Base-by-base conservation (phyloP, 2,329 filamentous ascomycete genomes). In the Colletotrichum ledebouriae region DNA sequence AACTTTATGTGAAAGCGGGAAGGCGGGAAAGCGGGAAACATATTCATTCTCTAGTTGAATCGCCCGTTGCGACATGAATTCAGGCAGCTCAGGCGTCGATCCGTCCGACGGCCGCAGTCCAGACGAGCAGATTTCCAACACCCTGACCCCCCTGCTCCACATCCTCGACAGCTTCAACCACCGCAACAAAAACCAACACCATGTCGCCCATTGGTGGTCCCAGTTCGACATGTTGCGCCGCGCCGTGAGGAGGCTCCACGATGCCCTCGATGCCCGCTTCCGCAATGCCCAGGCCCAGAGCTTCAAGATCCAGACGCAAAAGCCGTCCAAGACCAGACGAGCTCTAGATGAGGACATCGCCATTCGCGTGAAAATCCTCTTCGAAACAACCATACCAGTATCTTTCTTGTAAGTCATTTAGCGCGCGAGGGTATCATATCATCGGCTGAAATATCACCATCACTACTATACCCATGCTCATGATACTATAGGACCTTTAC, bases 131-230 rank as follows among this genome's bases (percentile, higher is more conserved):
- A 22, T 58, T 37, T 44, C 56, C 12, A 37, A 39, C 17, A 39
- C 44, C 29, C 79, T 88, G 49, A 65, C 73, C 3, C 76, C 82
- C 2, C 75, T 84, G 33, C 73, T 82, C 33, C 77, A 86, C 57
- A 80, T 94, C 53, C 87, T 98, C 50, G 85, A 91, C 74, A 86
- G 92, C 72, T 87, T 97, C 74, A 88, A 90, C 78, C 90, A 93
- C 77, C 93, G 94, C 74, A 96, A 98, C 83, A 91, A 90, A 76
- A 98, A 98, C 81, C 95, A 98, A 81, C 95, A 98, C 79, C 90
- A 90, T 63, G 85, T 87, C 70, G 87, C 90, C 34, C 88, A 89
- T 76, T 99, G 95, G 95, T 98, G 92, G 89, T 77, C 81, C 15
- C 87, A 89, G 73, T 88, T 98, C 70, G 86, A 86, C 60, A 85